Evolutionary conservation across 805 yeast species (phyloP).

Genomic region (Pichia pseudocactophila): DNA sequence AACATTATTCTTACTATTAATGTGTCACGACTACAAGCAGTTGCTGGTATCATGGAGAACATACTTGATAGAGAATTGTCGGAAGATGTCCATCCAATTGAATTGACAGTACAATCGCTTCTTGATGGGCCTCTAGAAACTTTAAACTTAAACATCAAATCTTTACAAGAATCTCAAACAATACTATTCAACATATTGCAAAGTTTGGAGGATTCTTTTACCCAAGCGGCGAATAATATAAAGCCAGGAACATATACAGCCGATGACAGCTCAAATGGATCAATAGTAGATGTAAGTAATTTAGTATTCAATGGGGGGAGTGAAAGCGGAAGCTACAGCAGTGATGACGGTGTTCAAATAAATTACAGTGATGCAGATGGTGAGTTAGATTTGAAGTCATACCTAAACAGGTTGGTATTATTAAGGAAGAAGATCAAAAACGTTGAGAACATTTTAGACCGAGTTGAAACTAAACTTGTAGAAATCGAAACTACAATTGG

Average conservation of each 20-base stretch:
- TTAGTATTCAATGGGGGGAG: too few relatives aligned
- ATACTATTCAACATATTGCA: slow-evolving; percentile 42
- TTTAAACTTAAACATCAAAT: slow-evolving; percentile 41
- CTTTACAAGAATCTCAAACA: slow-evolving; percentile 47
- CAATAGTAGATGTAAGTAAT: too few relatives aligned
- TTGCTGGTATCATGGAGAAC: too few relatives aligned
- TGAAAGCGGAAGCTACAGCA: slow-evolving; percentile 2
- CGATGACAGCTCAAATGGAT: neutral
- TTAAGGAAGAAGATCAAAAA: slow-evolving; percentile 19
- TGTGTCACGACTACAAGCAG: too few relatives aligned
- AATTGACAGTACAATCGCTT: slow-evolving; percentile 47
- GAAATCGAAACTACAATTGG: slow-evolving; percentile 14
- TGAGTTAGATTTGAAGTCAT: slow-evolving; percentile 11
- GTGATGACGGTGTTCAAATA: slow-evolving; percentile 12
- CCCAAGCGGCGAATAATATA: slow-evolving; percentile 9
- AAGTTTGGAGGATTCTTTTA: slow-evolving; percentile 30
- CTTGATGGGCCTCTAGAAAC: slow-evolving; percentile 46
- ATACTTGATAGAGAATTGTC: too few relatives aligned
- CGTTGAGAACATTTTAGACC: slow-evolving; percentile 25
- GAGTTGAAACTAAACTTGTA: slow-evolving; percentile 31
- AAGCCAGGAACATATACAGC: neutral
- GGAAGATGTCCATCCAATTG: slow-evolving; percentile 42
- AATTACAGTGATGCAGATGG: slow-evolving; percentile 14
- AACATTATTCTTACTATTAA: too few relatives aligned
- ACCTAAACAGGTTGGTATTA: slow-evolving; percentile 18